A percentile compares a stretch with the other conserved stretches of the same genome.
Conservation (phyloP, 1,139 yeast species). For the Debaryomycetaceae sp. region DNA sequence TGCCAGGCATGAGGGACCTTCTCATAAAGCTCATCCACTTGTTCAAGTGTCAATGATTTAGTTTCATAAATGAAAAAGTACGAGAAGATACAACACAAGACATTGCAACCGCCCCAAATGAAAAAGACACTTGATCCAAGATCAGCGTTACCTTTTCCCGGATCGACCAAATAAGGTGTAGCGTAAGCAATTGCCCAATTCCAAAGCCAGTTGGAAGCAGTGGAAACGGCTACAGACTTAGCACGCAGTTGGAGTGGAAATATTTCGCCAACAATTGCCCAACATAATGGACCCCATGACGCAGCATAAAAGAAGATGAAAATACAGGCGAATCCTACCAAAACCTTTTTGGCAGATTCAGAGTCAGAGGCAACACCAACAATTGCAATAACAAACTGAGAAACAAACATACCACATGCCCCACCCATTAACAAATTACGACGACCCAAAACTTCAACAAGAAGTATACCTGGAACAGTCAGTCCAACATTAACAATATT, state of each 20-base stretch:
- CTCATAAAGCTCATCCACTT: slow-evolving; percentile 49
- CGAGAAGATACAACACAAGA: slow-evolving; percentile 47
- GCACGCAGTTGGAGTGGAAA: slow-evolving; percentile 67
- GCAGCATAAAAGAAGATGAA: slow-evolving; percentile 69
- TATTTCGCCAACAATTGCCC: slow-evolving; percentile 69
- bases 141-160: slow-evolving; percentile 58
- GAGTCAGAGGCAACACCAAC: slow-evolving; percentile 52
- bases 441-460: slow-evolving; percentile 37
- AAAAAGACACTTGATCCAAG: slow-evolving; percentile 66
- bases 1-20: slow-evolving; percentile 32
- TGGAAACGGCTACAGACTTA: slow-evolving; percentile 62
- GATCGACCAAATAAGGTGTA: slow-evolving; percentile 65
- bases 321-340: slow-evolving; percentile 62
- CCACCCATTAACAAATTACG: slow-evolving; percentile 46
- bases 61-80: slow-evolving; percentile 72
- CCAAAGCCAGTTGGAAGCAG: slow-evolving; percentile 71
- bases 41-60: slow-evolving; percentile 71
- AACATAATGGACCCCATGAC: slow-evolving; percentile 72
- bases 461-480: slow-evolving; percentile 37
- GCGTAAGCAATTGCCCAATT: slow-evolving; percentile 68
- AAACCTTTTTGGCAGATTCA: slow-evolving; percentile 50
- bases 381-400: slow-evolving; percentile 65
- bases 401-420: slow-evolving; percentile 58
- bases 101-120: slow-evolving; percentile 57
- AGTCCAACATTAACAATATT: slow-evolving; percentile 36